phyloP scores from a whole-genome alignment of 495 filamentous ascomycete genomes.

The Annulohypoxylon stygium region DNA sequence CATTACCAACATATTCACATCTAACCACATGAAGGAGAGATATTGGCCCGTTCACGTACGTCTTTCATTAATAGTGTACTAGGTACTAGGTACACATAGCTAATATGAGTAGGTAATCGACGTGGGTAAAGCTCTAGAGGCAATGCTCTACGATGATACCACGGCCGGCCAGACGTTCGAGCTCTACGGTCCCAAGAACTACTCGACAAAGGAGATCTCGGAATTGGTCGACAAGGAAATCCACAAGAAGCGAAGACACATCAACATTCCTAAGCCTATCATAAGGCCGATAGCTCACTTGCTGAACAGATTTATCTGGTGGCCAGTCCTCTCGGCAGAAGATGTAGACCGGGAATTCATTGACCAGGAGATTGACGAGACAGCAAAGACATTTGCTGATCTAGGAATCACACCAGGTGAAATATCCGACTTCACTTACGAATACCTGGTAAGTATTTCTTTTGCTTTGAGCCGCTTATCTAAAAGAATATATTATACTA shows the following conservation, averaged over 20 bases:
- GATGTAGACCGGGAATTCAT: conserved; percentile 94
- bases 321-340: conserved; percentile 84
- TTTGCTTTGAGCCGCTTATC: not conserved
- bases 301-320: conserved; percentile 87
- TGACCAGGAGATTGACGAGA: conserved; percentile 90
- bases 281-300: conserved; percentile 77
- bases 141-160: conserved; percentile 88
- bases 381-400: conserved; percentile 95
- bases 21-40: conserved; percentile 92
- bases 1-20: conserved; percentile 81
- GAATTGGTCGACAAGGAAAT: conserved; percentile 93
- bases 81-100: not conserved
- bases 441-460: conserved; percentile 82
- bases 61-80: conserved; percentile 24
- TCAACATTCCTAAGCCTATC: conserved; percentile 88
- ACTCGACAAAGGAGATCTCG: conserved; percentile 87
- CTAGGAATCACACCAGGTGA: conserved; percentile 89
- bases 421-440: conserved; percentile 83
- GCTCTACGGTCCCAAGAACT: conserved; percentile 93
- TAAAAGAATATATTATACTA: conserved; percentile 31
- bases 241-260: conserved; percentile 85
- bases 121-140: conserved; percentile 87
- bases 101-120: conserved; percentile 75
- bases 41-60: conserved; percentile 93
- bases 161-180: conserved; percentile 93